These are phyloP conservation scores for Funneliformis caledonium DNA, from an alignment of 371 early-diverging fungal genomes.

Conservation along the genomic window DNA sequence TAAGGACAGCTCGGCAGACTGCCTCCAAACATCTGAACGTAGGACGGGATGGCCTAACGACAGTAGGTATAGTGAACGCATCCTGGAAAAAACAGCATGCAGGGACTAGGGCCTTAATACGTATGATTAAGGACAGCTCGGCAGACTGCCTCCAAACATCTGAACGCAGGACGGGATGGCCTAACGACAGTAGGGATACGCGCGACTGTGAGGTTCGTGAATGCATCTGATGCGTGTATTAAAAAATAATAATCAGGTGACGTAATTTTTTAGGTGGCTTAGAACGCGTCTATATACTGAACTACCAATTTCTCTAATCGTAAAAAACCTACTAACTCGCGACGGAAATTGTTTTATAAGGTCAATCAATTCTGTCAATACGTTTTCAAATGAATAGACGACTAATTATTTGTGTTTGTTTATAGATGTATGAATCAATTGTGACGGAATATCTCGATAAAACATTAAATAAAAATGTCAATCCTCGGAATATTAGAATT, in stretches of 20 bases:
- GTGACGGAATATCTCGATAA: conserved; percentile 26
- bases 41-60: not conserved
- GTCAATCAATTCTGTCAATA: too few species aligned
- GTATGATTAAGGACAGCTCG: conserved; percentile 7
- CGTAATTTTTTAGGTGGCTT: too few species aligned
- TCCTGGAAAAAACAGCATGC: conserved; percentile 29
- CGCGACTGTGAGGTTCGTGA: not conserved
- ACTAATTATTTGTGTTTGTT: conserved; percentile 15
- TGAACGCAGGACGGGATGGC: not conserved
- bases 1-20: conserved; percentile 5
- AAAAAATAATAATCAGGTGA: too few species aligned
- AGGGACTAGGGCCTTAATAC: not conserved
- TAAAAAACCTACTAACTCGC: too few species aligned
- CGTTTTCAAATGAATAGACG: not conserved
- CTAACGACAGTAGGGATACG: conserved; percentile 30
- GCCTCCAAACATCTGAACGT: conserved; percentile 21
- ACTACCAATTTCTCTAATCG: too few species aligned
- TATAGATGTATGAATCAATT: conserved; percentile 9
- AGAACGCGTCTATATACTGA: too few species aligned
- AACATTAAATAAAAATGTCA: conserved; percentile 2
- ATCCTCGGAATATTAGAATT: conserved; percentile 28
- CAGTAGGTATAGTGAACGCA: conserved; percentile 35
- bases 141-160: conserved; percentile 26
- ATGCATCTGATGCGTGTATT: too few species aligned
- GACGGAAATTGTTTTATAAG: too few species aligned